Percentiles rank a stretch among this genome's conserved stretches.
phyloP scores from a whole-genome alignment of 2,329 filamentous ascomycete genomes.

The Xylariaceae sp. region DNA sequence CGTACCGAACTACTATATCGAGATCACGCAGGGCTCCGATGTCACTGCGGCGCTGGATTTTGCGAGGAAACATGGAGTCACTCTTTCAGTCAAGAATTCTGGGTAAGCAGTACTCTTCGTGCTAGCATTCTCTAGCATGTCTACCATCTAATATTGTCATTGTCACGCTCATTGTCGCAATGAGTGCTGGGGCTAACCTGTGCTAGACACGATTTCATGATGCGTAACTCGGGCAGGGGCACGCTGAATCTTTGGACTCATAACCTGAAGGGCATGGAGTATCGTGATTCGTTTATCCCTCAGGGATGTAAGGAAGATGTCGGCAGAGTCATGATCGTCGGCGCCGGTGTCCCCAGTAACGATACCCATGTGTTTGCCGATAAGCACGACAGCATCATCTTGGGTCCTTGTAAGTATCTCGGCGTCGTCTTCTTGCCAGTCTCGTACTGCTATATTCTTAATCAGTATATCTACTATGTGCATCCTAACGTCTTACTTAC shows the following conservation, averaged over 20 bases:
- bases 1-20: slow-evolving; percentile 24
- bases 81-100: slow-evolving; percentile 25
- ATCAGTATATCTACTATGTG: too few relatives aligned
- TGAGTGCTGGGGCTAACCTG: slow-evolving; percentile 3
- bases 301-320: slow-evolving; percentile 14
- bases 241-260: slow-evolving; percentile 22
- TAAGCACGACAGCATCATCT: slow-evolving; percentile 18
- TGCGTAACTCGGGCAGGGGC: slow-evolving; percentile 18
- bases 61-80: slow-evolving; percentile 24
- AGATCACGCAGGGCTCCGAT: slow-evolving; percentile 21
- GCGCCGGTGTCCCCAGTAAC: slow-evolving; percentile 13
- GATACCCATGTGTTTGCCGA: slow-evolving; percentile 19
- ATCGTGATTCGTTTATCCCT: slow-evolving; percentile 14
- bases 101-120: slow-evolving; percentile 11
- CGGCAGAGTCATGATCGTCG: slow-evolving; percentile 17
- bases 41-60: slow-evolving; percentile 23
- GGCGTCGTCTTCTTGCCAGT: background rate
- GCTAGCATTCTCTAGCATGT: background rate
- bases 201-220: slow-evolving; percentile 20
- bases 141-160: background rate
- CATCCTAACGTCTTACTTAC: background rate
- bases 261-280: slow-evolving; percentile 17
- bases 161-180: background rate
- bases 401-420: slow-evolving; percentile 9
- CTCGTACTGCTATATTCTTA: background rate